Evolutionary conservation across 805 yeast species (phyloP).

Genomic region (Barnettozyma sp.): DNA sequence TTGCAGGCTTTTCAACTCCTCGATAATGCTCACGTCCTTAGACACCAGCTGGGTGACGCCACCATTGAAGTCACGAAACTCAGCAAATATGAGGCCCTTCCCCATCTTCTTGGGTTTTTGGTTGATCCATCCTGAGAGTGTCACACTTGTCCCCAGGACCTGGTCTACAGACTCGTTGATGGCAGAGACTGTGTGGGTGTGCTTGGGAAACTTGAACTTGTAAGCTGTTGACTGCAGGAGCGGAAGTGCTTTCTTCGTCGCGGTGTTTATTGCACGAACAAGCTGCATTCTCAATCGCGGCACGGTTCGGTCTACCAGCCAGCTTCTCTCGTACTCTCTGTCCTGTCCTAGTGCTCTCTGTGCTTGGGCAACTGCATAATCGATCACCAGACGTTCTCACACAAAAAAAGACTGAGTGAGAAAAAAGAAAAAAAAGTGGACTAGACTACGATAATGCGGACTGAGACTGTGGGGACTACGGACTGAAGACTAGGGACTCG

Average conservation of each 20-base stretch:
- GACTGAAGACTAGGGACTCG: too few relatives aligned
- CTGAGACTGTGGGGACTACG: too few relatives aligned
- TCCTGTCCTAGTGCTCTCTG: too few relatives aligned
- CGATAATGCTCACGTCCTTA: conserved; percentile 28
- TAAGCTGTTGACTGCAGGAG: not conserved
- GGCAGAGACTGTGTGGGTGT: conserved; percentile 17
- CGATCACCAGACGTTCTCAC: too few relatives aligned
- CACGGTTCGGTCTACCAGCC: too few relatives aligned
- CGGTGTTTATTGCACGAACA: not conserved
- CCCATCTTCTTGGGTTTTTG: conserved; percentile 66
- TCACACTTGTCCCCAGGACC: conserved; percentile 28
- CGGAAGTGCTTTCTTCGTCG: not conserved
- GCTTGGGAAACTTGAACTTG: conserved; percentile 20
- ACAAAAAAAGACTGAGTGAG: too few relatives aligned
- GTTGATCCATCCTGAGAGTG: conserved; percentile 80
- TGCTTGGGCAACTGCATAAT: too few relatives aligned
- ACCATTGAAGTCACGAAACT: conserved; percentile 68
- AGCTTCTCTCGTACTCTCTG: too few relatives aligned
- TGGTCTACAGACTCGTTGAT: conserved; percentile 4
- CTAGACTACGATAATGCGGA: too few relatives aligned
- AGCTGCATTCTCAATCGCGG: too few relatives aligned
- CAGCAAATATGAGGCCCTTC: conserved; percentile 59
- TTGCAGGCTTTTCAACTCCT: conserved; percentile 38
- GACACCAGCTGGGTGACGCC: conserved; percentile 51
- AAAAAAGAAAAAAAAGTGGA: too few relatives aligned